phyloP scores from a whole-genome alignment of 1,284 basidiomycete genomes.

The Sutorius eximius region DNA sequence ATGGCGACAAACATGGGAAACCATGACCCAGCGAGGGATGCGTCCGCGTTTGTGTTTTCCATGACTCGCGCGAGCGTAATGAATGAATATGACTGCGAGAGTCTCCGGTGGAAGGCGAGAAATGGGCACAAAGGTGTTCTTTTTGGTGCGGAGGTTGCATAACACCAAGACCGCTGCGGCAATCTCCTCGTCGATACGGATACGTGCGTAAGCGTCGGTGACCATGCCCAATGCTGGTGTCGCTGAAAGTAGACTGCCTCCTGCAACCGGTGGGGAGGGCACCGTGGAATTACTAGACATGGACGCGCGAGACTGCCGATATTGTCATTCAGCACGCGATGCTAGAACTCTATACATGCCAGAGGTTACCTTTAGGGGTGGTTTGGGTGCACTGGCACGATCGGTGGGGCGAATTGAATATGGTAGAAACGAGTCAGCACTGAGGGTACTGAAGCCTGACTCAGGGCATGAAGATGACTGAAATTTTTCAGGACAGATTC shows the following conservation, averaged over 20 bases:
- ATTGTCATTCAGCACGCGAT: too few species aligned
- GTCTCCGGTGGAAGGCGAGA: slow-evolving; percentile 35
- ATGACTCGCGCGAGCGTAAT: slow-evolving; percentile 10
- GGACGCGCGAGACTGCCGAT: too few species aligned
- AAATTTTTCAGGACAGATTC: too few species aligned
- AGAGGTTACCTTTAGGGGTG: too few species aligned
- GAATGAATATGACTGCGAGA: slow-evolving; percentile 30
- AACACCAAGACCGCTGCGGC: slow-evolving; percentile 29
- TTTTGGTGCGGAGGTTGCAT: slow-evolving; percentile 30
- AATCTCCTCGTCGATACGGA: slow-evolving; percentile 37
- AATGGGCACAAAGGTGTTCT: slow-evolving; percentile 34
- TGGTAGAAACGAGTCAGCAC: too few species aligned
- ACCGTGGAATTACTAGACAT: too few species aligned
- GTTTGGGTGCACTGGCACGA: too few species aligned
- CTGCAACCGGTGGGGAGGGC: neutral
- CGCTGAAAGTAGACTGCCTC: neutral
- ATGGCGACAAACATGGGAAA: slow-evolving; percentile 36
- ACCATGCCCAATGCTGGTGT: neutral
- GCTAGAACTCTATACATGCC: too few species aligned
- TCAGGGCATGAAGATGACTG: too few species aligned
- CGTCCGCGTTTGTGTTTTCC: neutral
- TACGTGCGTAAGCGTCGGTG: slow-evolving; percentile 2
- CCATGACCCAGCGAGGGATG: slow-evolving; percentile 22
- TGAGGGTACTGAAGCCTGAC: too few species aligned
- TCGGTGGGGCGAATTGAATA: too few species aligned